Conservation (phyloP, 163 green algal species). For the Chlamydomonas reinhardtii region DNA sequence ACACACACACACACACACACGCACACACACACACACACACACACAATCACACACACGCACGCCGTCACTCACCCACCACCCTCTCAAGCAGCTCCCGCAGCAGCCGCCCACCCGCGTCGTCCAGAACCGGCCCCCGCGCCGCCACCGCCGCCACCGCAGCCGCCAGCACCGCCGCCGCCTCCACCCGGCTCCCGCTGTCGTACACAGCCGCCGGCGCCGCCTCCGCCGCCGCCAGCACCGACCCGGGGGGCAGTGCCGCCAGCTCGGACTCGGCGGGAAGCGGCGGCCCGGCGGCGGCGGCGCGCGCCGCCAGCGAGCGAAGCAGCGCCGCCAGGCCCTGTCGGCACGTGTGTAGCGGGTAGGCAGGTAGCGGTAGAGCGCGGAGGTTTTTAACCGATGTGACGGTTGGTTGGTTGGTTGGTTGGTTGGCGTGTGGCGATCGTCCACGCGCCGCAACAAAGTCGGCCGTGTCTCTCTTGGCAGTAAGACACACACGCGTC, state of each 20-base stretch:
- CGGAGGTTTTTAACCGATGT: too few relatives aligned
- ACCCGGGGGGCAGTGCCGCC: background rate
- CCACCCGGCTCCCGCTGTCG: background rate
- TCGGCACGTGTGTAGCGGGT: too few relatives aligned
- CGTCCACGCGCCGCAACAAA: too few relatives aligned
- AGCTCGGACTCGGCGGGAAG: background rate
- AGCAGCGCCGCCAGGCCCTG: slow-evolving; percentile 32
- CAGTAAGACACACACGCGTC: too few relatives aligned
- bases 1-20: too few relatives aligned
- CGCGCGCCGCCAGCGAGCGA: slow-evolving; percentile 1
- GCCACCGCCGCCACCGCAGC: slow-evolving; percentile 24
- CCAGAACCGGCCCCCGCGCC: background rate
- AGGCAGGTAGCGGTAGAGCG: too few relatives aligned
- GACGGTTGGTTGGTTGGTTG: too few relatives aligned
- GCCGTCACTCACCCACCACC: slow-evolving; percentile 9
- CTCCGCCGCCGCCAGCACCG: too few relatives aligned
- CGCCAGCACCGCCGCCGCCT: slow-evolving; percentile 15
- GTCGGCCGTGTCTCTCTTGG: too few relatives aligned
- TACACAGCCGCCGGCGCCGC: background rate
- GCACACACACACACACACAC: too few relatives aligned
- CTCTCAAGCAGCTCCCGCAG: background rate
- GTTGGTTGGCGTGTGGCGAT: too few relatives aligned
- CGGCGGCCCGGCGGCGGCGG: background rate
- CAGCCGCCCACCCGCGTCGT: background rate
- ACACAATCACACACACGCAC: background rate